A percentile compares a stretch with the other conserved stretches of the same genome.
phyloP scores from a whole-genome alignment of 1,284 basidiomycete species.

The Nidula niveotomentosa region DNA sequence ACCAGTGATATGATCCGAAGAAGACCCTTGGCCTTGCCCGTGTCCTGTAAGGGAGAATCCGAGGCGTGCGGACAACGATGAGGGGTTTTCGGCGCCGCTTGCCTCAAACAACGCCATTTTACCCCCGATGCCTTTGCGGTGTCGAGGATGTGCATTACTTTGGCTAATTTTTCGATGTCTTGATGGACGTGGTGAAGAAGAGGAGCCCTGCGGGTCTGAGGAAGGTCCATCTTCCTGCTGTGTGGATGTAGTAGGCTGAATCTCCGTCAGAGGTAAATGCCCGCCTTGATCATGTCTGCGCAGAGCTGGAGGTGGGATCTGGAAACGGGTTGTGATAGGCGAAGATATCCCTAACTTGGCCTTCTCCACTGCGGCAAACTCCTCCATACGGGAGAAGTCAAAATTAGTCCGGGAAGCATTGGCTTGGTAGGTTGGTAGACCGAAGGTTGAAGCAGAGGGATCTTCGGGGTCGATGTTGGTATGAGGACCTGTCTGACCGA shows the following conservation, averaged over 20 bases:
- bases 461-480: conserved; percentile 19
- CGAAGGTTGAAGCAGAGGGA: conserved; percentile 33
- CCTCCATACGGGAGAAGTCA: conserved; percentile 81
- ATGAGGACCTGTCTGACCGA: conserved; percentile 16
- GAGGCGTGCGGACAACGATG: conserved; percentile 41
- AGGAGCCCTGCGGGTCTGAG: not conserved
- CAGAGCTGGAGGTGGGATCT: conserved; percentile 11
- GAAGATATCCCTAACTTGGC: conserved; percentile 49
- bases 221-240: conserved; percentile 1
- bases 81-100: conserved; percentile 44
- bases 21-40: conserved; percentile 15
- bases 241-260: not conserved
- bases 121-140: conserved; percentile 69
- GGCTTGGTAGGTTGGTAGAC: conserved; percentile 64
- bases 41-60: conserved; percentile 27
- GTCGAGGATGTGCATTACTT: conserved; percentile 64
- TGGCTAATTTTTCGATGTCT: conserved; percentile 86
- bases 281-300: not conserved
- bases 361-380: conserved; percentile 77
- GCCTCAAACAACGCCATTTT: conserved; percentile 95
- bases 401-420: conserved; percentile 56
- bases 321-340: conserved; percentile 35
- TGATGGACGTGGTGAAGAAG: conserved; percentile 25
- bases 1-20: conserved; percentile 23
- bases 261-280: too few relatives aligned